Evolutionary conservation across 495 filamentous ascomycete species (phyloP).

Genomic region (Penicillium waksmanii): DNA sequence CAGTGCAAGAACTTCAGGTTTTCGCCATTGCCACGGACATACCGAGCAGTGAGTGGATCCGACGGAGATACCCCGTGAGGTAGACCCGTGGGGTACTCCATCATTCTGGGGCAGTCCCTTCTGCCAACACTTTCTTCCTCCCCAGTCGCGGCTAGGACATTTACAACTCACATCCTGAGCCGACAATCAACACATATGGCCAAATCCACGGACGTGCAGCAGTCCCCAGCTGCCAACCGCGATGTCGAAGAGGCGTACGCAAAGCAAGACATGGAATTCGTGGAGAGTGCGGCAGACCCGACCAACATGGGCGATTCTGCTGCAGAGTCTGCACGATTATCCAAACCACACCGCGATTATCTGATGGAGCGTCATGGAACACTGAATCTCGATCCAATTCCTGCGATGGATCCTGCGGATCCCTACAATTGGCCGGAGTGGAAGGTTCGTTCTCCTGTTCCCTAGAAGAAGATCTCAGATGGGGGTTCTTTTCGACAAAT

Average conservation of each 20-base stretch:
- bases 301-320: neutral
- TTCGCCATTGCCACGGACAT: neutral
- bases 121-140: conserved; percentile 6
- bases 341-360: neutral
- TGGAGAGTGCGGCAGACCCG: neutral
- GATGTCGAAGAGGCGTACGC: conserved; percentile 5
- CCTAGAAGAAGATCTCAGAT: neutral
- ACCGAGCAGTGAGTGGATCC: neutral
- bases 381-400: neutral
- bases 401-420: neutral
- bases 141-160: neutral
- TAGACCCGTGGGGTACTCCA: conserved; percentile 6
- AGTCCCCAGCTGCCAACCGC: neutral
- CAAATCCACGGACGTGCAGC: neutral
- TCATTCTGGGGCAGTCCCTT: conserved; percentile 2
- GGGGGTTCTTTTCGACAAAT: neutral
- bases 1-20: neutral
- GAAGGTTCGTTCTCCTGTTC: neutral
- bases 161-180: neutral
- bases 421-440: neutral
- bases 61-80: conserved; percentile 3
- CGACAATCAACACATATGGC: neutral
- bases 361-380: neutral
- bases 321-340: neutral
- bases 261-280: conserved; percentile 5